phyloP scores from a whole-genome alignment of 148 eudicot species.

The Persicaria tinctoria region DNA sequence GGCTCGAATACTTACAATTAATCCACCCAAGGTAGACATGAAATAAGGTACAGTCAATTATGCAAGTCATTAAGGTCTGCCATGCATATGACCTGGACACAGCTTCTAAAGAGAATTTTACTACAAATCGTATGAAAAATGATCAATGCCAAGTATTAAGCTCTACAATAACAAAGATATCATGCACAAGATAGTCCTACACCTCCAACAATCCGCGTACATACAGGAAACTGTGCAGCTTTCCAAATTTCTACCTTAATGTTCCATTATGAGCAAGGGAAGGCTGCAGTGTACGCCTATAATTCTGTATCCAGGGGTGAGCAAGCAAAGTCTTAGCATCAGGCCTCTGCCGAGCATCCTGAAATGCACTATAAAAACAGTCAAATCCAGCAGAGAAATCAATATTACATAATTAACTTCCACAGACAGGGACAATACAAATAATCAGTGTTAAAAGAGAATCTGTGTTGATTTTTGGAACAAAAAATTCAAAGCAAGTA shows the following conservation, averaged over 20 bases:
- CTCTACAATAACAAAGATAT: neutral
- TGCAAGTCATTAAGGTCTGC: neutral
- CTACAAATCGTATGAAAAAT: neutral
- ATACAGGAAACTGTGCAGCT: neutral
- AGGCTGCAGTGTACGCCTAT: constrained; percentile 83
- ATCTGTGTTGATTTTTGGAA: neutral
- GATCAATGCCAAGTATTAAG: neutral
- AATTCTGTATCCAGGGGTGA: constrained; percentile 93
- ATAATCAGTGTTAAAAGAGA: neutral
- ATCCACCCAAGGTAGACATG: neutral
- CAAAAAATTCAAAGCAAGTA: constrained; percentile 1
- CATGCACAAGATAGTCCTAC: neutral
- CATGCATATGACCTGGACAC: neutral
- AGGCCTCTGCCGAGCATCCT: constrained; percentile 99
- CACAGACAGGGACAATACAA: neutral
- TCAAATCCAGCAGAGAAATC: constrained; percentile 17
- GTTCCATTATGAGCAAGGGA: constrained; percentile 70
- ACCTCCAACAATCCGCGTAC: neutral
- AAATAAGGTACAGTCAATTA: neutral
- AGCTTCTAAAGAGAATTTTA: neutral
- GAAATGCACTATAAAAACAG: constrained; percentile 24
- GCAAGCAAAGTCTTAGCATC: constrained; percentile 94
- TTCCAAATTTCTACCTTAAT: constrained; percentile 37
- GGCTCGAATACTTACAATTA: neutral
- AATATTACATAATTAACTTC: neutral